Evolutionary conservation across 1,139 yeast genomes (phyloP).

Genomic region (Magnusiomyces starmeri): DNA sequence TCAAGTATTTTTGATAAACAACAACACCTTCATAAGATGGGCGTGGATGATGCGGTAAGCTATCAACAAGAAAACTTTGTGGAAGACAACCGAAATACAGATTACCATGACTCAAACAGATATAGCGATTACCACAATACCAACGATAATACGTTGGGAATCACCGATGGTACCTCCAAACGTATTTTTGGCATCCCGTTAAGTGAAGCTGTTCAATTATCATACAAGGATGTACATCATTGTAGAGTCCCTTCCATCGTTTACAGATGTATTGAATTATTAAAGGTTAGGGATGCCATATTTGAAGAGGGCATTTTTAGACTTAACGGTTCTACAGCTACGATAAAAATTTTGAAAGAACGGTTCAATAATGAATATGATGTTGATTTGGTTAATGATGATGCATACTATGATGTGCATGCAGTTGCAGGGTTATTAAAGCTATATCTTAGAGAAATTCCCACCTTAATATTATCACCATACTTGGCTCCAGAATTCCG

Average conservation of each 20-base stretch:
- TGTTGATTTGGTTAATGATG: slow-evolving; percentile 47
- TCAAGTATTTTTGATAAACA: neutral
- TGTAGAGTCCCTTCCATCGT: slow-evolving; percentile 65
- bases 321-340: slow-evolving; percentile 79
- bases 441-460: slow-evolving; percentile 64
- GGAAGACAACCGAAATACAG: neutral
- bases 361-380: slow-evolving; percentile 54
- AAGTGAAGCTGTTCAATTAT: slow-evolving; percentile 45
- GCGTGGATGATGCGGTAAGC: slow-evolving; percentile 9
- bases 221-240: slow-evolving; percentile 35
- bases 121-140: too few relatives aligned
- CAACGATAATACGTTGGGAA: neutral
- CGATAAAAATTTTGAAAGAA: slow-evolving; percentile 65
- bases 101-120: too few relatives aligned
- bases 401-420: slow-evolving; percentile 50
- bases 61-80: slow-evolving; percentile 3
- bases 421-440: slow-evolving; percentile 75
- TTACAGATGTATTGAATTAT: slow-evolving; percentile 64
- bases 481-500: slow-evolving; percentile 39
- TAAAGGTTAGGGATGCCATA: slow-evolving; percentile 61
- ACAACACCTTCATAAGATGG: slow-evolving; percentile 1
- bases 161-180: neutral
- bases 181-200: slow-evolving; percentile 62
- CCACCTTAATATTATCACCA: slow-evolving; percentile 54
- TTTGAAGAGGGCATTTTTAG: slow-evolving; percentile 89